phyloP scores from a whole-genome alignment of 768 basidiomycete species.

The Paxillus ammoniavirescens region DNA sequence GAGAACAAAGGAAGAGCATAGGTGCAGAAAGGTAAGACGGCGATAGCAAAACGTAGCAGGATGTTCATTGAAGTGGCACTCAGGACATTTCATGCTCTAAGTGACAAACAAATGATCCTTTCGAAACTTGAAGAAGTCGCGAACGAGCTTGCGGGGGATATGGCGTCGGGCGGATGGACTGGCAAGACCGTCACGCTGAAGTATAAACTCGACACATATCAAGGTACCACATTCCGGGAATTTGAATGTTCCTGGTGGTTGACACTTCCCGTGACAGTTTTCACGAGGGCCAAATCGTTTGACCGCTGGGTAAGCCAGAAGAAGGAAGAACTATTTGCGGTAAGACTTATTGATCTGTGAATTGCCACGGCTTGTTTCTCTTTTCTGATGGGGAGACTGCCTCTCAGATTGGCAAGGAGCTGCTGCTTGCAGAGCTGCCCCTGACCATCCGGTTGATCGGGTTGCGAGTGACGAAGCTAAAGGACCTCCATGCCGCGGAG shows the following conservation, averaged over 20 bases:
- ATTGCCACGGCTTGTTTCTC: background rate
- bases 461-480: slow-evolving; percentile 82
- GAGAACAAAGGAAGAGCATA: slow-evolving; percentile 89
- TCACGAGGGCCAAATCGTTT: slow-evolving; percentile 81
- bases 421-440: slow-evolving; percentile 79
- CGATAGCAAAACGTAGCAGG: background rate
- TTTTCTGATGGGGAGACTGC: slow-evolving; percentile 6
- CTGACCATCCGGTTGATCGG: slow-evolving; percentile 84
- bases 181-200: slow-evolving; percentile 91
- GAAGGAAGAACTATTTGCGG: slow-evolving; percentile 75
- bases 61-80: background rate
- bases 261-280: slow-evolving; percentile 42
- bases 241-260: background rate
- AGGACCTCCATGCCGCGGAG: slow-evolving; percentile 62
- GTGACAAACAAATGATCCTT: slow-evolving; percentile 64
- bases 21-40: slow-evolving; percentile 75
- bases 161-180: slow-evolving; percentile 76
- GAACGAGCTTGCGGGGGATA: slow-evolving; percentile 76
- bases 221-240: slow-evolving; percentile 45
- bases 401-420: slow-evolving; percentile 70
- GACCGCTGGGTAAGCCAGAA: slow-evolving; percentile 70
- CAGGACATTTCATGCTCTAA: slow-evolving; percentile 76
- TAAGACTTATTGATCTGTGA: slow-evolving; percentile 34
- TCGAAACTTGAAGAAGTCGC: slow-evolving; percentile 80
- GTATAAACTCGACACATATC: slow-evolving; percentile 88